Evolutionary conservation across 345 rosid genomes (phyloP), one percentile per base, ranked within the genome.

Genomic region (Noccaea caerulescens): DNA sequence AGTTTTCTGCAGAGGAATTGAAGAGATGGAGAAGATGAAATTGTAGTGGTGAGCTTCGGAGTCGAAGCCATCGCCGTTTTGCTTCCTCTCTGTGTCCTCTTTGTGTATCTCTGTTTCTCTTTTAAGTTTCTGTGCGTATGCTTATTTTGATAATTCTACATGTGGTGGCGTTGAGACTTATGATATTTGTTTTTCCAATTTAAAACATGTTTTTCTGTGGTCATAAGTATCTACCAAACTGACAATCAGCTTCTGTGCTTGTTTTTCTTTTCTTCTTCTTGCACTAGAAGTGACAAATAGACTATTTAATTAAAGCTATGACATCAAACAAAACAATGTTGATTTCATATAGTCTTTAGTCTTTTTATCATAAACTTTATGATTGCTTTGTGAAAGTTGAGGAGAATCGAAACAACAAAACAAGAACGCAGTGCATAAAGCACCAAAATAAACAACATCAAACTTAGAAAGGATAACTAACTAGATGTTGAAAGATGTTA

Each of bases 11-110:
- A 80, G 61, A 76, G 60, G 76, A 72, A 9, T 45, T 72, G 87
- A 77, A 84, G 58, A 58, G 88, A 62, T 11, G 90, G 84, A 45
- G 89, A 83, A 69, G 82, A 79, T 46, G 79, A 76, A 45, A 81
- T 44, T 56, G 82, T 53, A 33, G 84, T 66, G 3, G 88, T 63
- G 3, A 92, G 87, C 79, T 80, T 85, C 5, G 98, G 89, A 20
- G 94, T 75, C 18, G 93, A 70, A 39, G 85, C 87, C 88, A 83
- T 82, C 45, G 37, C 56, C 65, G 30, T 12, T 32, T 37, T n/a
- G 53, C 27, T 54, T 8, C 23, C 12, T 64, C 69, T 43, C 37
- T 71, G 23, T 20, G 23, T 20, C 23, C 23, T 20, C 23, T 20
- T 20, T 20, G 23, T 20, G 1, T 20, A 20, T 20, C 12, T 52